A percentile compares a stretch with the other conserved stretches of the same genome.
phyloP scores from a whole-genome alignment of 768 basidiomycete genomes.

The Suillus occidentalis region DNA sequence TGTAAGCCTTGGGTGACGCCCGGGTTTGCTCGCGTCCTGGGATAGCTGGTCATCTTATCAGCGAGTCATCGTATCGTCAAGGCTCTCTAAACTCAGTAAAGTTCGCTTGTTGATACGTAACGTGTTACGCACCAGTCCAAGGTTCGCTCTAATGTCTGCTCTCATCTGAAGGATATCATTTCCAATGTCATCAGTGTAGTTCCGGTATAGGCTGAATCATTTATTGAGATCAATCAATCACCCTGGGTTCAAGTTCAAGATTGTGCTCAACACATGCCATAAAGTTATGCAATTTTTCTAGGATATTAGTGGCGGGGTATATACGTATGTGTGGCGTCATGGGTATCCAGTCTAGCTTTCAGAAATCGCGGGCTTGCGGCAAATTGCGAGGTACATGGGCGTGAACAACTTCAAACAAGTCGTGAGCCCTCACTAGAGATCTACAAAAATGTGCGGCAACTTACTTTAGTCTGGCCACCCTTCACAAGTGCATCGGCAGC shows the following conservation, averaged over 20 bases:
- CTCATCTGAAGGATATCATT: conserved; percentile 18
- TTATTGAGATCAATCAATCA: not conserved
- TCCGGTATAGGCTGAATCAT: not conserved
- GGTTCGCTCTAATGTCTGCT: not conserved
- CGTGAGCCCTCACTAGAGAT: conserved; percentile 4
- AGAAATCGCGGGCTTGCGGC: conserved; percentile 46
- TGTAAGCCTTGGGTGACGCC: conserved; percentile 59
- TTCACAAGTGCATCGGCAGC: conserved; percentile 78
- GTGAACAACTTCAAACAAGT: conserved; percentile 66
- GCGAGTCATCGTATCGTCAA: conserved; percentile 1
- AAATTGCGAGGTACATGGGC: conserved; percentile 81
- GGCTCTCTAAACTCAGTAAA: not conserved
- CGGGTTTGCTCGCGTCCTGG: conserved; percentile 59
- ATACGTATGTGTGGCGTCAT: not conserved
- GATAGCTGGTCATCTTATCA: conserved; percentile 46
- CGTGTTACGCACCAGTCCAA: conserved; percentile 19
- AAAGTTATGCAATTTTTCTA: not conserved
- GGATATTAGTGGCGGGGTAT: conserved; percentile 9
- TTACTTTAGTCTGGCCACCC: conserved; percentile 84
- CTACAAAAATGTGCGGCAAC: conserved; percentile 17
- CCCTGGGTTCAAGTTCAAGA: conserved; percentile 1
- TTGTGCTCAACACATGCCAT: not conserved
- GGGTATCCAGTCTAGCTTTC: conserved; percentile 2
- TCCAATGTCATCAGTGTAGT: conserved; percentile 11
- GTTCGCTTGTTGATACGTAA: conserved; percentile 5